Evolutionary conservation across 1,284 basidiomycete species (phyloP).

Genomic region (Ganoderma leucocontextum): DNA sequence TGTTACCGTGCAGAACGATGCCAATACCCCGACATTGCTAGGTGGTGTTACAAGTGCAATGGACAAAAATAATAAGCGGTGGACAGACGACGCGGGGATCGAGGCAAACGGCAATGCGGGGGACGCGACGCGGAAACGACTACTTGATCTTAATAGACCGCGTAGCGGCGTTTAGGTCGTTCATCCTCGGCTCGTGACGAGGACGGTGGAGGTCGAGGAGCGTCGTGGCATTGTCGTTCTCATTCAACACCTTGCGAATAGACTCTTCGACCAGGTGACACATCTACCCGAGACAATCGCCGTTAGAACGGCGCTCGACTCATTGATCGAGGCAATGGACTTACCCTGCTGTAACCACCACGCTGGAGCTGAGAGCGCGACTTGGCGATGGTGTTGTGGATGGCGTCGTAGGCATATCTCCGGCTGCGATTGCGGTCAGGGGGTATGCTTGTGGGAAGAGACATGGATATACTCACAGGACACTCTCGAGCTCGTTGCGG

Average conservation of each 20-base stretch:
- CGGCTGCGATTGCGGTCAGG: slow-evolving; percentile 49
- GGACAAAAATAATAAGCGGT: slow-evolving; percentile 14
- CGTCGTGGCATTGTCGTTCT: slow-evolving; percentile 67
- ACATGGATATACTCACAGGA: slow-evolving; percentile 60
- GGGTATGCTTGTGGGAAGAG: slow-evolving; percentile 14
- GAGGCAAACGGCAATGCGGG: not conserved
- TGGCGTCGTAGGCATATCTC: slow-evolving; percentile 78
- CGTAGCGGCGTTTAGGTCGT: slow-evolving; percentile 34
- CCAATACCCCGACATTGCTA: slow-evolving; percentile 22
- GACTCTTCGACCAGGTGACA: slow-evolving; percentile 76
- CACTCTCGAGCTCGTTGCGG: slow-evolving; percentile 69
- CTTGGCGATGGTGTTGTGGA: slow-evolving; percentile 79
- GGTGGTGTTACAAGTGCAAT: slow-evolving; percentile 37
- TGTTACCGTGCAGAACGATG: slow-evolving; percentile 16
- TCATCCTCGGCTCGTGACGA: slow-evolving; percentile 27
- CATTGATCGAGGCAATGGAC: slow-evolving; percentile 31
- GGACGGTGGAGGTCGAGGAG: slow-evolving; percentile 69
- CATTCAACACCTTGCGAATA: slow-evolving; percentile 70
- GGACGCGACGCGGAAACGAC: slow-evolving; percentile 9
- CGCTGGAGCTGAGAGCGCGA: slow-evolving; percentile 68
- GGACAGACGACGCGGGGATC: slow-evolving; percentile 18
- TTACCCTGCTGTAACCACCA: slow-evolving; percentile 78
- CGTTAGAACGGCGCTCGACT: slow-evolving; percentile 2
- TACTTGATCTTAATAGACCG: slow-evolving; percentile 44
- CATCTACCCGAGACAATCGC: slow-evolving; percentile 51